phyloP scores from a whole-genome alignment of 2,329 filamentous ascomycete genomes.

The Colletotrichum sp. region DNA sequence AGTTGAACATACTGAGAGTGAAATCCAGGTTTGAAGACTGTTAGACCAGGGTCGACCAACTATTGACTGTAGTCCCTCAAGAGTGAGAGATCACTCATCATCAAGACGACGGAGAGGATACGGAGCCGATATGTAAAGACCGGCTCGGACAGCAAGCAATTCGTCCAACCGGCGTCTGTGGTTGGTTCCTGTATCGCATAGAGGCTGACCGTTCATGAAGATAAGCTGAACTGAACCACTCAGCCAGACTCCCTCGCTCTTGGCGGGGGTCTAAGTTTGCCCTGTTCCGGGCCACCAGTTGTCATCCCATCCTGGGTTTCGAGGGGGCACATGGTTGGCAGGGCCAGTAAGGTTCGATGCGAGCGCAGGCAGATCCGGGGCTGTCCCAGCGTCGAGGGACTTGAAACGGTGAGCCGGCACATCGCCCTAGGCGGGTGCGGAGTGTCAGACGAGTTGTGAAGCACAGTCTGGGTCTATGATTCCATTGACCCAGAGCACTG shows the following conservation, averaged over 20 bases:
- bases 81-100: background rate
- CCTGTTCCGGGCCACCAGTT: background rate
- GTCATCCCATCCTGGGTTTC: conserved; percentile 6
- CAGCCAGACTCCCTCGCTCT: background rate
- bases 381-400: background rate
- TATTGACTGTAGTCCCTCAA: background rate
- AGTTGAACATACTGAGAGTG: background rate
- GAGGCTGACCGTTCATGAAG: background rate
- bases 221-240: background rate
- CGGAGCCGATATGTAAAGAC: background rate
- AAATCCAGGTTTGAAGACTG: background rate
- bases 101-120: background rate
- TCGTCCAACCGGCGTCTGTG: background rate
- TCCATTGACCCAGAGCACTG: background rate
- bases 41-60: background rate
- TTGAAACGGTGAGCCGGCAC: conserved; percentile 6
- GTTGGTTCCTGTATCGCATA: background rate
- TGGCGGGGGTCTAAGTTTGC: background rate
- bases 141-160: background rate
- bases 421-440: background rate
- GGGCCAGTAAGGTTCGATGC: conserved; percentile 1
- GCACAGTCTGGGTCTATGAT: background rate
- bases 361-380: conserved; percentile 8
- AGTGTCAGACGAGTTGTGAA: background rate
- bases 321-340: conserved; percentile 1